Percentiles rank a stretch among this genome's conserved stretches.
These are phyloP conservation scores for Lepidium didymum DNA, from an alignment of 345 rosid species.

Conservation along the genomic window DNA sequence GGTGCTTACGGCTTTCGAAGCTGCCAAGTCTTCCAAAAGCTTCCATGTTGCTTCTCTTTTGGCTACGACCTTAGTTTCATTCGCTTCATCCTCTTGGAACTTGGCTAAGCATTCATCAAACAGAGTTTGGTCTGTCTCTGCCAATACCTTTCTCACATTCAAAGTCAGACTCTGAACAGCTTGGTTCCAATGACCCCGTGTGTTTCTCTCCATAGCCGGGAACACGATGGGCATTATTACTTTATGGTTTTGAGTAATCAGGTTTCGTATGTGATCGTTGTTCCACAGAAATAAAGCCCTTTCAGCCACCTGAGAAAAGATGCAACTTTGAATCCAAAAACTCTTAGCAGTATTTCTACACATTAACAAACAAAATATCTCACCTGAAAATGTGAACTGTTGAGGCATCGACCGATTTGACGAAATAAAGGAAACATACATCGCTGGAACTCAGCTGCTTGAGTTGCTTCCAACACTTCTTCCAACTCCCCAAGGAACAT, in stretches of 20 bases:
- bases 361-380: not conserved
- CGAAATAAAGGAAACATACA: slow-evolving; percentile 68
- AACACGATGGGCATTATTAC: slow-evolving; percentile 52
- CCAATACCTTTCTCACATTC: slow-evolving; percentile 50
- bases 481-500: slow-evolving; percentile 84
- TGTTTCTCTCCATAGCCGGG: slow-evolving; percentile 54
- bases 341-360: not conserved
- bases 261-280: slow-evolving; percentile 53
- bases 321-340: not conserved
- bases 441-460: slow-evolving; percentile 71
- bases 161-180: slow-evolving; percentile 59
- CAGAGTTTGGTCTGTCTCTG: slow-evolving; percentile 47
- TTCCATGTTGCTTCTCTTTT: slow-evolving; percentile 59
- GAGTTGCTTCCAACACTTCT: slow-evolving; percentile 78
- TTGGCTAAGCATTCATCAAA: slow-evolving; percentile 62
- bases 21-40: slow-evolving; percentile 58
- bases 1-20: slow-evolving; percentile 42
- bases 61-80: slow-evolving; percentile 35
- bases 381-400: slow-evolving; percentile 84
- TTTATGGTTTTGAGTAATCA: slow-evolving; percentile 38
- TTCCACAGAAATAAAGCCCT: slow-evolving; percentile 58
- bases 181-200: slow-evolving; percentile 51
- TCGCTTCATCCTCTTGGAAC: slow-evolving; percentile 50
- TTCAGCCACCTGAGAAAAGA: slow-evolving; percentile 47
- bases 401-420: slow-evolving; percentile 55